Evolutionary conservation across 2,329 filamentous ascomycete species (phyloP).

Genomic region (Gaeumannomyces tritici): DNA sequence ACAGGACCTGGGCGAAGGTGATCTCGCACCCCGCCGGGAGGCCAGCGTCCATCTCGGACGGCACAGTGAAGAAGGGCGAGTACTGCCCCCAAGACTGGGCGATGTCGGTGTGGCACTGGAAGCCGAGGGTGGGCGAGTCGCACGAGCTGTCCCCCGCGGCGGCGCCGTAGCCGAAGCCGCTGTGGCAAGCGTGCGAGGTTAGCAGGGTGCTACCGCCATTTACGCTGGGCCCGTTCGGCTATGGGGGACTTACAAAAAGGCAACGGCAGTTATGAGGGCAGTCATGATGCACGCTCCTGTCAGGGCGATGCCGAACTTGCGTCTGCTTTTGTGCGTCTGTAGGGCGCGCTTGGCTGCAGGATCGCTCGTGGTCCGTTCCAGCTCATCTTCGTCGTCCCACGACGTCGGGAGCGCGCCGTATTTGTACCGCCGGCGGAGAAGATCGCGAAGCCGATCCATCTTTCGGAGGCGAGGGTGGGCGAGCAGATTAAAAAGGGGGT

Average conservation of each 20-base stretch:
- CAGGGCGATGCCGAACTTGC: neutral
- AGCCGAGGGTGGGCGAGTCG: slow-evolving; percentile 45
- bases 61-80: slow-evolving; percentile 71
- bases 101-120: slow-evolving; percentile 51
- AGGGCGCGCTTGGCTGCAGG: neutral
- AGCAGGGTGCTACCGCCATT: neutral
- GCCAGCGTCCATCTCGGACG: slow-evolving; percentile 50
- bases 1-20: slow-evolving; percentile 73
- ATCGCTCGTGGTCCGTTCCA: neutral
- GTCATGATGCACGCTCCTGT: neutral
- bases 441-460: neutral
- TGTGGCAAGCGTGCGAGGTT: neutral
- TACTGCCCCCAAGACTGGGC: slow-evolving; percentile 79
- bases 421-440: neutral
- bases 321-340: neutral
- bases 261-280: neutral
- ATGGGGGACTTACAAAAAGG: neutral
- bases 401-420: slow-evolving; percentile 1
- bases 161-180: neutral
- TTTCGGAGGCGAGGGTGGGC: neutral
- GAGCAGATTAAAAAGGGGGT: neutral
- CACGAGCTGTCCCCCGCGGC: slow-evolving; percentile 22
- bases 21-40: slow-evolving; percentile 61
- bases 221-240: too few relatives aligned
- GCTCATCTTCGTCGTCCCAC: neutral